Base-by-base conservation (phyloP, 1,284 basidiomycete genomes). In the Hemileia vastatrix region DNA sequence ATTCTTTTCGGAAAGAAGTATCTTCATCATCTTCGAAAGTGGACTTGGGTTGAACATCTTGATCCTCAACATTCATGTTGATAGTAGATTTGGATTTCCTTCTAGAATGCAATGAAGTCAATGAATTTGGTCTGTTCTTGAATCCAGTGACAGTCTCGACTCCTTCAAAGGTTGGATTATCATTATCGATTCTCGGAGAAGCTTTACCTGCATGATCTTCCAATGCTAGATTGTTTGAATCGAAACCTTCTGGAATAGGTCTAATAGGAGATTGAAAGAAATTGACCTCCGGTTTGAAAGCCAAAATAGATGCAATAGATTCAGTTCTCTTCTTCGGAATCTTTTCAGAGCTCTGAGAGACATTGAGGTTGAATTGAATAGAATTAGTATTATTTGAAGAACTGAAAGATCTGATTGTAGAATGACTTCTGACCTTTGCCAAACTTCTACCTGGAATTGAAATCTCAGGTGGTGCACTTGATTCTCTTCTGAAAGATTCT, bases 241-340 rank as follows among this genome's bases (percentile, higher is more conserved):
- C 15, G 9, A 9, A 40, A 40, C 36, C 36, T 40, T 40, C 36
- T 40, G 36, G 36, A 40, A 40, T 40, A 40, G 36, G 36, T 40
- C 36, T 57, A 19, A 70, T 66, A 44, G 68, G 67, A 8, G 66
- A 67, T 19, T 67, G 67, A 55, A 66, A 70, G 63, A 68, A 67
- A 45, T 58, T 60, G 31, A 70, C 54, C 44, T 67, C 53, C 4
- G 68, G 68, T 24, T 68, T 62, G 5, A 59, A 62, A 33, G 67
- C 62, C 33, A 70, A 57, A 53, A 68, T 31, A 15, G 64, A 55
- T 18, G 63, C 67, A 2, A 69, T 48, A 49, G 64, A 64, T 32
- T 65, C 57, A 3, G 64, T 63, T 40, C 65, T 66, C 56, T 57
- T 62, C 54, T 66, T 65, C 53, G 62, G 65, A n/a, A 50, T 33